These are phyloP conservation scores for Rhynchospora breviuscula DNA, from an alignment of 176 grass and related monocot species.

Conservation along the genomic window DNA sequence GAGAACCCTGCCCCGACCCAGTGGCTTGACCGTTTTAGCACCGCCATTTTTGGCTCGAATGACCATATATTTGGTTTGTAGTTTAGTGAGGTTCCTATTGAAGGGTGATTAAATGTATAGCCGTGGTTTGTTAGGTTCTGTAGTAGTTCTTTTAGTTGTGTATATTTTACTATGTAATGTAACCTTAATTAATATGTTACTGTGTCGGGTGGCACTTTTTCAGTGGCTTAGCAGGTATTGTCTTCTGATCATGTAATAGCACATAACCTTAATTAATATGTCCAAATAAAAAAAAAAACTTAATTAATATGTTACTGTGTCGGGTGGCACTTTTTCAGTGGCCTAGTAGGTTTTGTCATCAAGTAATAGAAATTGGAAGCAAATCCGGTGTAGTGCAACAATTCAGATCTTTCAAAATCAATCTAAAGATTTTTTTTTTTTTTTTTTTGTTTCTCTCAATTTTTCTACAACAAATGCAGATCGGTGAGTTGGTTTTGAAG, in stretches of 20 bases:
- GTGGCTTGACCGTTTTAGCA: constrained; percentile 83
- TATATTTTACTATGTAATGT: constrained; percentile 2
- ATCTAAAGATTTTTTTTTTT: too few species aligned
- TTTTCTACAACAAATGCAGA: too few species aligned
- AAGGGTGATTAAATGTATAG: not conserved
- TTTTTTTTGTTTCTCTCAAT: too few species aligned
- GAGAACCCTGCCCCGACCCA: constrained; percentile 58
- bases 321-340: not conserved
- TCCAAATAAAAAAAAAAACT: too few species aligned
- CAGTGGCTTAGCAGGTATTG: not conserved
- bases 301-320: not conserved
- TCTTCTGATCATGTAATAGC: not conserved
- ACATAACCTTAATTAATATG: too few species aligned
- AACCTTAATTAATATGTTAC: not conserved
- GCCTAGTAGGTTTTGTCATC: not conserved
- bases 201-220: not conserved
- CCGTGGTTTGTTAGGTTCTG: not conserved
- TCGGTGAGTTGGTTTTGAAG: too few species aligned
- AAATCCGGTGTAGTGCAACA: too few species aligned
- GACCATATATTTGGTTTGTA: constrained; percentile 77
- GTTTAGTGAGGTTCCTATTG: not conserved
- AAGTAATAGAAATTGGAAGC: not conserved
- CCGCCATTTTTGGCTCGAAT: constrained; percentile 50
- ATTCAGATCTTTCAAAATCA: too few species aligned
- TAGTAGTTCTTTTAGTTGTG: not conserved